Evolutionary conservation across 2,329 filamentous ascomycete species (phyloP).

Genomic region (Diaporthe batatas): DNA sequence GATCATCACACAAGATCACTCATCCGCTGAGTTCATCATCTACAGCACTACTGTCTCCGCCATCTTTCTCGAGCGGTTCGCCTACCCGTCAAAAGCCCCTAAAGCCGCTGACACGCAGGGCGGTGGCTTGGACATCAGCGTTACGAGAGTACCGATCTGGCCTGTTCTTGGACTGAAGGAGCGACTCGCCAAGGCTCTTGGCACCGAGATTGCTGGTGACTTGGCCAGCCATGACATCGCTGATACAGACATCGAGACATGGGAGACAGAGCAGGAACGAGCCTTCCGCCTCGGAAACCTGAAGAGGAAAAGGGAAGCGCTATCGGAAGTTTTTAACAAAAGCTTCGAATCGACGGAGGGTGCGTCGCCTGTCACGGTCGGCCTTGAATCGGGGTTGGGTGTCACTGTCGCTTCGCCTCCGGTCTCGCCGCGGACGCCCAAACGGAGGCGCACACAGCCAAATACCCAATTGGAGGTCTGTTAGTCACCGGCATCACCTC

Average conservation of each 20-base stretch:
- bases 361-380: conserved; percentile 1
- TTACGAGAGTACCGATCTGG: conserved; percentile 65
- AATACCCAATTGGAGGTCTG: conserved; percentile 48
- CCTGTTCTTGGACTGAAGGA: conserved; percentile 68
- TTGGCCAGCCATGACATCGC: conserved; percentile 46
- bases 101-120: conserved; percentile 45
- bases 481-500: conserved; percentile 41
- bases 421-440: conserved; percentile 49
- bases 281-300: conserved; percentile 41
- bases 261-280: conserved; percentile 54
- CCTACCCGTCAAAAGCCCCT: conserved; percentile 60
- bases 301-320: conserved; percentile 53
- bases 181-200: conserved; percentile 66
- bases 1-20: conserved; percentile 65
- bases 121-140: conserved; percentile 60
- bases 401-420: conserved; percentile 44
- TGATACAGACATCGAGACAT: conserved; percentile 58
- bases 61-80: conserved; percentile 64
- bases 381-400: conserved; percentile 26
- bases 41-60: conserved; percentile 65
- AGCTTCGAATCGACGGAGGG: conserved; percentile 55
- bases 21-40: conserved; percentile 64
- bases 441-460: conserved; percentile 49
- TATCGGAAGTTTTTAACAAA: conserved; percentile 55
- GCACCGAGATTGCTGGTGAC: conserved; percentile 63